These are phyloP conservation scores for Xanthoceras sorbifolium DNA, from an alignment of 345 rosid species.

Conservation along the genomic window DNA sequence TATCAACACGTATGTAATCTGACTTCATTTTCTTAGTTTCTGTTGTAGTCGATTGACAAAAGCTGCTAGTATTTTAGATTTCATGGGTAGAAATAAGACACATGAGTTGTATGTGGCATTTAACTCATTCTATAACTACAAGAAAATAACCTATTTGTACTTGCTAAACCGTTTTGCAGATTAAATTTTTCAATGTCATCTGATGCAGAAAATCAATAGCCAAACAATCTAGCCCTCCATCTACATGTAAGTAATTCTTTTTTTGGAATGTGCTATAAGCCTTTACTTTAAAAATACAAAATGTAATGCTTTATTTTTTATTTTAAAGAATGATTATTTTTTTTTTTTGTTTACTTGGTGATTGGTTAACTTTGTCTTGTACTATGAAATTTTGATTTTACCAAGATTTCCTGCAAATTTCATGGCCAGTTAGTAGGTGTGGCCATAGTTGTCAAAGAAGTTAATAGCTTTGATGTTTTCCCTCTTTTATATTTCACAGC, in stretches of 20 bases:
- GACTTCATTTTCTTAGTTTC: not conserved
- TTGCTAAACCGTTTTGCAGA: no score
- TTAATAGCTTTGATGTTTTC: no score
- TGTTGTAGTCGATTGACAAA: no score
- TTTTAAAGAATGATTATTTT: not conserved
- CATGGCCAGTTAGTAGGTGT: not conserved
- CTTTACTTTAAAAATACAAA: not conserved
- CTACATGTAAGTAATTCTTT: slow-evolving; percentile 53
- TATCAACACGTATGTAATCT: not conserved
- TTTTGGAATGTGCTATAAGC: not conserved
- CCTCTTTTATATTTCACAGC: no score
- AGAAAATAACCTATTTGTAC: no score
- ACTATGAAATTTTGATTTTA: not conserved
- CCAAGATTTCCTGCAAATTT: slow-evolving; percentile 1
- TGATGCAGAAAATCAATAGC: slow-evolving; percentile 58
- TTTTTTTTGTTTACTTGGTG: not conserved
- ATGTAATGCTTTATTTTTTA: not conserved
- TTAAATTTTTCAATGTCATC: not conserved
- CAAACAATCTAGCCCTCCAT: slow-evolving; percentile 46
- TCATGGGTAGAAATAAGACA: not conserved
- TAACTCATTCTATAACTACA: no score
- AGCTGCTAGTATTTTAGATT: not conserved
- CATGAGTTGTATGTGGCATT: not conserved
- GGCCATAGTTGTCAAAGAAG: no score
- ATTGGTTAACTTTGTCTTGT: not conserved